Evolutionary conservation across 768 basidiomycete species (phyloP).

Genomic region (Russula foetens): DNA sequence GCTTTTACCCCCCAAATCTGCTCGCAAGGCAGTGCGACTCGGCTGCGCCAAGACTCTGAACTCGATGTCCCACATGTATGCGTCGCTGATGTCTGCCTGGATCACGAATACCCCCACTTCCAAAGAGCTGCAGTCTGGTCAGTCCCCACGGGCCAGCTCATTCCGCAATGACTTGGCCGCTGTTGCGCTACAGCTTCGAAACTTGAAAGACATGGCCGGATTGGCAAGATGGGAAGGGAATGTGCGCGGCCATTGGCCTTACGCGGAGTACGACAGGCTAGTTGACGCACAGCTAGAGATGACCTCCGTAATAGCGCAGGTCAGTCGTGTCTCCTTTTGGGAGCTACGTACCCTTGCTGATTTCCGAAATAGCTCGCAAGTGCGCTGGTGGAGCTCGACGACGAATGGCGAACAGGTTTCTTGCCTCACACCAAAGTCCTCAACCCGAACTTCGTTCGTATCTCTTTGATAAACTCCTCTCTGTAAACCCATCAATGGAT

Average conservation of each 20-base stretch:
- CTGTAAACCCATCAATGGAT: background rate
- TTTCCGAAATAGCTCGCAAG: slow-evolving; percentile 30
- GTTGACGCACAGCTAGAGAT: slow-evolving; percentile 36
- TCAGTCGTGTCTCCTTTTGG: slow-evolving; percentile 17
- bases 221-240: slow-evolving; percentile 42
- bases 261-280: slow-evolving; percentile 37
- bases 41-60: slow-evolving; percentile 35
- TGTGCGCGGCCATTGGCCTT: slow-evolving; percentile 46
- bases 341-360: background rate
- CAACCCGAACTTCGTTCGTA: slow-evolving; percentile 46
- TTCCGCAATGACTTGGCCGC: slow-evolving; percentile 28
- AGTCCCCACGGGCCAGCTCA: slow-evolving; percentile 22
- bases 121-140: slow-evolving; percentile 11
- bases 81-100: slow-evolving; percentile 36
- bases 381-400: slow-evolving; percentile 37
- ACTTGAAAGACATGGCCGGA: slow-evolving; percentile 29
- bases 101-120: slow-evolving; percentile 23
- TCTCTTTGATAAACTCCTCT: background rate
- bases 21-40: slow-evolving; percentile 39
- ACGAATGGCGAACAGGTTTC: slow-evolving; percentile 33
- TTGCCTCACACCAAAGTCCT: slow-evolving; percentile 40
- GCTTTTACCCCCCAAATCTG: slow-evolving; percentile 44
- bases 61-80: slow-evolving; percentile 36
- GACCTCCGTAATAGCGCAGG: slow-evolving; percentile 32
- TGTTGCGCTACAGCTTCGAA: slow-evolving; percentile 29